Conservation (phyloP, 73 alveolate species). For the Symbiodinium pilosum region DNA sequence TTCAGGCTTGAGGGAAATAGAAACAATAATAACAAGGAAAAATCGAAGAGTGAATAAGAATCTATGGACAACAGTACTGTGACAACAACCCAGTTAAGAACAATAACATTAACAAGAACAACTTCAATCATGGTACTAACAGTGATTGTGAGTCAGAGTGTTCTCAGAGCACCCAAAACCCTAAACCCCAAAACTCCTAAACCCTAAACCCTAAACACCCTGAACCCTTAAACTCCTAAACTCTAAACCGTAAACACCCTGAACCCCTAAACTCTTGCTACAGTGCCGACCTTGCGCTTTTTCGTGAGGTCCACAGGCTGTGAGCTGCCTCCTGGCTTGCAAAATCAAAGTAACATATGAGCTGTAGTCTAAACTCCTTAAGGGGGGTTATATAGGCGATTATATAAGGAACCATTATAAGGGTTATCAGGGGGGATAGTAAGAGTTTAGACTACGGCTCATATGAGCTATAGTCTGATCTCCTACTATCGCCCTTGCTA, state of each 20-base stretch:
- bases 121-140: too few relatives aligned
- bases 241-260: background rate
- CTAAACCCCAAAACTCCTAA: background rate
- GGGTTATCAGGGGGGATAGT: background rate
- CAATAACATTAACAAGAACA: too few relatives aligned
- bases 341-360: too few relatives aligned
- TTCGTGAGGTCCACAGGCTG: constrained; percentile 18
- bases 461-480: background rate
- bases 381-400: background rate
- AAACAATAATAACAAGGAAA: too few relatives aligned
- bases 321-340: background rate
- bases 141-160: too few relatives aligned
- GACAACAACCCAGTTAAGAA: too few relatives aligned
- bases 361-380: too few relatives aligned
- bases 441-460: background rate
- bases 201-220: background rate
- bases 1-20: too few relatives aligned
- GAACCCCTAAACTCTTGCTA: background rate
- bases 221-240: background rate
- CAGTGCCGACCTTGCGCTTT: background rate
- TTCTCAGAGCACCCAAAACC: background rate
- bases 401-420: background rate
- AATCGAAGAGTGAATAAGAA: too few relatives aligned
- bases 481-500: too few relatives aligned
- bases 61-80: too few relatives aligned